Evolutionary conservation across 495 filamentous ascomycete genomes (phyloP).

Genomic region (Podospora comata): DNA sequence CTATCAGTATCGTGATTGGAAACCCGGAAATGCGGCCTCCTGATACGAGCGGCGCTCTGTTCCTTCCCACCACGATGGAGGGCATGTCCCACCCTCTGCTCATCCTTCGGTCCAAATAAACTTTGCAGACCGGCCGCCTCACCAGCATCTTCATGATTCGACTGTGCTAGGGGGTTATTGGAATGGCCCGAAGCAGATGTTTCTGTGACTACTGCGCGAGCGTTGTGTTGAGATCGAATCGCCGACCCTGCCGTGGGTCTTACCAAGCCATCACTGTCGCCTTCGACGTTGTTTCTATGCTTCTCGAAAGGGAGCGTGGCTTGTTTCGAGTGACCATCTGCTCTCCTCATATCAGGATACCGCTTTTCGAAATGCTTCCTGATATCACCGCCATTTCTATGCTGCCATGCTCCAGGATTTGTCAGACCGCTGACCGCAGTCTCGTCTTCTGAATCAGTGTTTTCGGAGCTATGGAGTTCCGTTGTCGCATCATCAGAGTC

Average conservation of each 20-base stretch:
- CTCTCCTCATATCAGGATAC: neutral
- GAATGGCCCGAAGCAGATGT: too few species aligned
- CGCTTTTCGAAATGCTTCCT: neutral
- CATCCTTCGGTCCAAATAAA: neutral
- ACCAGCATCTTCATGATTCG: too few species aligned
- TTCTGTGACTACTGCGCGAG: neutral
- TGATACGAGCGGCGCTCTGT: neutral
- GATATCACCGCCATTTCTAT: neutral
- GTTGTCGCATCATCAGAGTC: neutral
- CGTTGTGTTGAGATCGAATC: neutral
- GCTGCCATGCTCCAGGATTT: neutral
- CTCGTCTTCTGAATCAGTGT: neutral
- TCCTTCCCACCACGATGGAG: neutral
- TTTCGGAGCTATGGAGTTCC: neutral
- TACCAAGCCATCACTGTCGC: neutral
- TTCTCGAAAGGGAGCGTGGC: neutral
- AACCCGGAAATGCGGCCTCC: neutral
- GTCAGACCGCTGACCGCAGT: neutral
- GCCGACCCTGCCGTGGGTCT: neutral
- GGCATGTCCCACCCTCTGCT: neutral
- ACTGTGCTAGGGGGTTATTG: too few species aligned
- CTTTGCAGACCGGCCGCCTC: neutral
- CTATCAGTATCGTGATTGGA: neutral
- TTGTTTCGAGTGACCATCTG: neutral
- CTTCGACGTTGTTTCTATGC: neutral